phyloP scores from a whole-genome alignment of 2,329 filamentous ascomycete species.

The Trichoderma brevicompactum region DNA sequence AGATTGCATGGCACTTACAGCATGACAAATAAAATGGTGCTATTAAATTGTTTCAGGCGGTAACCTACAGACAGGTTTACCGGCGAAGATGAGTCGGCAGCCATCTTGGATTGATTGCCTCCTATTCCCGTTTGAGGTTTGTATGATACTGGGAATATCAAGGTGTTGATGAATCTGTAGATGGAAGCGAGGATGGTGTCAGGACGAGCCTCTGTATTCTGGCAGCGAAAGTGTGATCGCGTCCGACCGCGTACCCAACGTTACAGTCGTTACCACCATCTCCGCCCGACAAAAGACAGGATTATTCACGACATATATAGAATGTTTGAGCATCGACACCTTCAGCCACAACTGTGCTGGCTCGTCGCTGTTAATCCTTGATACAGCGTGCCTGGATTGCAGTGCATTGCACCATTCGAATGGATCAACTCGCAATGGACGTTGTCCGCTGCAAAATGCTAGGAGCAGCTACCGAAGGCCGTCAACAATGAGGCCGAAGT shows the following conservation, averaged over 20 bases:
- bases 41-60: constrained; percentile 23
- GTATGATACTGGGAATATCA: not conserved
- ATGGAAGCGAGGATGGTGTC: not conserved
- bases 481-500: constrained; percentile 5
- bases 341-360: constrained; percentile 15
- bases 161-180: not conserved
- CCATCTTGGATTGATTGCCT: not conserved
- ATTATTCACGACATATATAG: constrained; percentile 27
- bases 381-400: constrained; percentile 6
- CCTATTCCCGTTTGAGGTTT: not conserved
- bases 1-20: constrained; percentile 1
- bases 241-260: constrained; percentile 12
- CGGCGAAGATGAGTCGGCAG: not conserved
- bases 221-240: constrained; percentile 12
- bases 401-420: constrained; percentile 25
- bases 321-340: constrained; percentile 8
- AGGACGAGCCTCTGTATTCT: not conserved
- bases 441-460: constrained; percentile 19
- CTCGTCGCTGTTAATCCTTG: constrained; percentile 7
- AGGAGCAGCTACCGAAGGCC: constrained; percentile 12
- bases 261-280: constrained; percentile 14
- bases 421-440: constrained; percentile 27
- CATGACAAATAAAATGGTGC: constrained; percentile 19
- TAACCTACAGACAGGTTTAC: constrained; percentile 14
- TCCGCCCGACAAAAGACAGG: constrained; percentile 9